phyloP scores from a whole-genome alignment of 2,329 filamentous ascomycete genomes.

The Penicillium sp. region DNA sequence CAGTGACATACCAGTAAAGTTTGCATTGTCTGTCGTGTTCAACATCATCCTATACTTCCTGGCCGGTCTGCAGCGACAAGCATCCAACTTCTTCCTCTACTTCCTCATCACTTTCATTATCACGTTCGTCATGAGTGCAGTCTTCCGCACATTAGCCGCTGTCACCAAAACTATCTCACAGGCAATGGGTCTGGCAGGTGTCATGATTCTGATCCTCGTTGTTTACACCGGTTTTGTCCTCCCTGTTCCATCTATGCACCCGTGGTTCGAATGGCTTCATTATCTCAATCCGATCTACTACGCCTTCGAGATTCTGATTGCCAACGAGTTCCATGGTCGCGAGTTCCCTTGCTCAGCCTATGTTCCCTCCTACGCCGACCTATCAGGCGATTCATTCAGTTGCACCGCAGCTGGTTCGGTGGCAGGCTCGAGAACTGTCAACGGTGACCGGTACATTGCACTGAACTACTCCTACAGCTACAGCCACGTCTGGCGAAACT shows the following conservation, averaged over 20 bases:
- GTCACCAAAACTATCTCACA: constrained; percentile 65
- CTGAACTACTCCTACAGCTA: constrained; percentile 58
- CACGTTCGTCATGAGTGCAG: constrained; percentile 76
- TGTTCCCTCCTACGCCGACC: constrained; percentile 48
- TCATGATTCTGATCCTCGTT: constrained; percentile 44
- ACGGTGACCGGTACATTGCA: constrained; percentile 59
- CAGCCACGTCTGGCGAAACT: constrained; percentile 65
- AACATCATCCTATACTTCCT: constrained; percentile 83
- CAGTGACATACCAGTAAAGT: constrained; percentile 66
- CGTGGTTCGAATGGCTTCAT: constrained; percentile 79
- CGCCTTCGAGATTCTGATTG: constrained; percentile 75
- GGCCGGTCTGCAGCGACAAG: constrained; percentile 70
- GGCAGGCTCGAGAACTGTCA: constrained; percentile 54
- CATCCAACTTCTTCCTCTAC: constrained; percentile 83
- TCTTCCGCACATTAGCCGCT: constrained; percentile 77
- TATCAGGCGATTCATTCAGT: constrained; percentile 45
- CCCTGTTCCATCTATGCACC: constrained; percentile 61
- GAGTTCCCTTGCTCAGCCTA: constrained; percentile 55
- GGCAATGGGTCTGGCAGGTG: constrained; percentile 55
- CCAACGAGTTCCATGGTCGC: constrained; percentile 74
- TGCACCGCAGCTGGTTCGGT: constrained; percentile 60
- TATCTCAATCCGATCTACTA: constrained; percentile 78
- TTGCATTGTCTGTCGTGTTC: constrained; percentile 69
- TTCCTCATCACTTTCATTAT: constrained; percentile 71
- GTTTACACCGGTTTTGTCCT: constrained; percentile 54